These are phyloP conservation scores for Trebouxiophyceae sp. DNA, from an alignment of 163 green algal species.

Conservation along the genomic window DNA sequence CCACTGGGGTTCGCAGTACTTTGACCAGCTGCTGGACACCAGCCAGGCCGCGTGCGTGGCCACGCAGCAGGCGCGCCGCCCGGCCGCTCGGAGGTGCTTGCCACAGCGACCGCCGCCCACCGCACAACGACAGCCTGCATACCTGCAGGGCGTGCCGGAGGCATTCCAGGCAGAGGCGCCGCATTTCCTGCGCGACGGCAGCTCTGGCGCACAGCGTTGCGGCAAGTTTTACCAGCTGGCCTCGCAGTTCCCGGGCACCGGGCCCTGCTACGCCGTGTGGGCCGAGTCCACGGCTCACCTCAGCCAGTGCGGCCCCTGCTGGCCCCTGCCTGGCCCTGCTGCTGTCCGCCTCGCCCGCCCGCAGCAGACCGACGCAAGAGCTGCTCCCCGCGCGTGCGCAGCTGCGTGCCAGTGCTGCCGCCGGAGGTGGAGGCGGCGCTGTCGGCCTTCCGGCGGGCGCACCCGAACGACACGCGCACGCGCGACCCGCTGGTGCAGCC, in stretches of 20 bases:
- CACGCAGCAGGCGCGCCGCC: neutral
- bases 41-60: neutral
- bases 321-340: neutral
- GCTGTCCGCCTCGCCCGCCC: neutral
- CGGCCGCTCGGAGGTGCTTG: neutral
- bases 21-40: neutral
- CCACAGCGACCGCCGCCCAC: too few species aligned
- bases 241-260: slow-evolving; percentile 10
- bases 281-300: neutral
- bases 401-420: neutral
- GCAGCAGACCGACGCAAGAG: too few species aligned
- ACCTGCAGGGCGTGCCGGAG: slow-evolving; percentile 1
- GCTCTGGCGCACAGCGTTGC: neutral
- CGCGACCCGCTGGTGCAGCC: neutral
- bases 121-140: too few species aligned
- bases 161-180: neutral
- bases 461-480: neutral
- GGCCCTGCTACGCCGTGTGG: slow-evolving; percentile 14
- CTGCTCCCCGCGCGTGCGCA: too few species aligned
- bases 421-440: neutral
- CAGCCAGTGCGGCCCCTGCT: neutral
- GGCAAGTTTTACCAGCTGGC: slow-evolving; percentile 11
- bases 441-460: neutral
- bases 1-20: neutral
- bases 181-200: slow-evolving; percentile 1